Percentiles rank a stretch among this genome's conserved stretches.
These are phyloP conservation scores for Fraxinus paxiana DNA, from an alignment of 305 asterid genomes.

Conservation along the genomic window DNA sequence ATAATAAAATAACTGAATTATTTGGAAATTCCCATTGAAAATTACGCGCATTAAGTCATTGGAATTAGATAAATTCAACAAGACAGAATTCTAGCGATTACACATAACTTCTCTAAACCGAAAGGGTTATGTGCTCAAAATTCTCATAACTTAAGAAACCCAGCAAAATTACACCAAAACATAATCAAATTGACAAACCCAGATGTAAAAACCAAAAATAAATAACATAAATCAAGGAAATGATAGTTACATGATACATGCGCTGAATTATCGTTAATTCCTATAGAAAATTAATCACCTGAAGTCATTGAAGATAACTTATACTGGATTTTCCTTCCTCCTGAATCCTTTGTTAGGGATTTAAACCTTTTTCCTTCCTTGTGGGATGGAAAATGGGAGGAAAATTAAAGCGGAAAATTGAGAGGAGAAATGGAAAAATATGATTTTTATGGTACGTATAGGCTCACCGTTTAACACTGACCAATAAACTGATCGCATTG, in stretches of 20 bases:
- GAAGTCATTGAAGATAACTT: conserved; percentile 36
- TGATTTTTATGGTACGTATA: conserved; percentile 11
- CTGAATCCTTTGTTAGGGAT: background rate
- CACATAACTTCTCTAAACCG: background rate
- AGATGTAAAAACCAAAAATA: background rate
- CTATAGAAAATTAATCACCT: conserved; percentile 26
- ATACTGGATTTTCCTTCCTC: background rate
- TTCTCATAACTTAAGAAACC: background rate
- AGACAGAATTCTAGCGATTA: background rate
- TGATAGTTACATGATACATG: background rate
- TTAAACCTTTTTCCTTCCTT: conserved; percentile 19
- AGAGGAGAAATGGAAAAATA: background rate
- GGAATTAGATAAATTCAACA: background rate
- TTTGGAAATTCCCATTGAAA: background rate
- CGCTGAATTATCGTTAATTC: background rate
- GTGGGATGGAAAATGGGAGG: conserved; percentile 8
- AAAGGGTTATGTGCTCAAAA: background rate
- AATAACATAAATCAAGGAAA: background rate
- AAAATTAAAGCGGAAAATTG: background rate
- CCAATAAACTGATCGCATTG: conserved; percentile 20
- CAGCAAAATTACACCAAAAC: background rate
- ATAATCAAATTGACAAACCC: background rate
- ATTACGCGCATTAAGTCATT: background rate
- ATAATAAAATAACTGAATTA: background rate
- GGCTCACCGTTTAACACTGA: background rate